These are phyloP conservation scores for Alternaria metachromatica DNA, from an alignment of 2,329 filamentous ascomycete genomes.

Conservation along the genomic window DNA sequence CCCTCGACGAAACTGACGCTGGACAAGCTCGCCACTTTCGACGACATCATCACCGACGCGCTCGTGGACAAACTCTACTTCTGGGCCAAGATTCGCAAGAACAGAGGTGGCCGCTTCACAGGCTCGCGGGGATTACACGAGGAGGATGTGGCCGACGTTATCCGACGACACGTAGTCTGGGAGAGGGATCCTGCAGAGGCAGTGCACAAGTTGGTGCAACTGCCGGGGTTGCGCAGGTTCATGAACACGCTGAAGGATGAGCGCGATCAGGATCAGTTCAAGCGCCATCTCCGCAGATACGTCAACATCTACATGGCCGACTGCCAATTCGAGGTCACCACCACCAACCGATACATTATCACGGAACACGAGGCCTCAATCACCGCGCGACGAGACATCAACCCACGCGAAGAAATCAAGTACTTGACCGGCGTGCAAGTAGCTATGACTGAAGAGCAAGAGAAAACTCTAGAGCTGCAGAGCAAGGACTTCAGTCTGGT, in stretches of 20 bases:
- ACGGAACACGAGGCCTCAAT: slow-evolving; percentile 87
- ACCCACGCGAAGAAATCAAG: slow-evolving; percentile 83
- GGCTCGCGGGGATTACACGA: slow-evolving; percentile 79
- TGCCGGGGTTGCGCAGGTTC: slow-evolving; percentile 78
- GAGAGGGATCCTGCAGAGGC: slow-evolving; percentile 74
- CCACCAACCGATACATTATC: slow-evolving; percentile 94
- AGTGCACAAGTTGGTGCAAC: slow-evolving; percentile 73
- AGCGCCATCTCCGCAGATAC: slow-evolving; percentile 85
- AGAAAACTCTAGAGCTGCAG: slow-evolving; percentile 76
- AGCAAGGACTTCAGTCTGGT: slow-evolving; percentile 98
- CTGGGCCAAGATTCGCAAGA: slow-evolving; percentile 96
- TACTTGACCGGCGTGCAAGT: slow-evolving; percentile 92
- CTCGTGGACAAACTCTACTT: slow-evolving; percentile 95
- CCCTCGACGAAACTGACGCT: slow-evolving; percentile 77
- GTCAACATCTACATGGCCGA: slow-evolving; percentile 91
- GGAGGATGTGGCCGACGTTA: slow-evolving; percentile 65
- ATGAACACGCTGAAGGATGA: slow-evolving; percentile 70
- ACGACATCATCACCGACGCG: slow-evolving; percentile 94
- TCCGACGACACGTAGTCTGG: slow-evolving; percentile 73
- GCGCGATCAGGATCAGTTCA: slow-evolving; percentile 86
- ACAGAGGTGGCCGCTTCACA: slow-evolving; percentile 82
- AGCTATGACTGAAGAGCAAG: slow-evolving; percentile 89
- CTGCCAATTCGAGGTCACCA: slow-evolving; percentile 92
- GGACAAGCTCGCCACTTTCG: slow-evolving; percentile 87
- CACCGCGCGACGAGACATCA: slow-evolving; percentile 79